These are phyloP conservation scores for Diaporthe batatas DNA, from an alignment of 2,329 filamentous ascomycete species.

Conservation along the genomic window DNA sequence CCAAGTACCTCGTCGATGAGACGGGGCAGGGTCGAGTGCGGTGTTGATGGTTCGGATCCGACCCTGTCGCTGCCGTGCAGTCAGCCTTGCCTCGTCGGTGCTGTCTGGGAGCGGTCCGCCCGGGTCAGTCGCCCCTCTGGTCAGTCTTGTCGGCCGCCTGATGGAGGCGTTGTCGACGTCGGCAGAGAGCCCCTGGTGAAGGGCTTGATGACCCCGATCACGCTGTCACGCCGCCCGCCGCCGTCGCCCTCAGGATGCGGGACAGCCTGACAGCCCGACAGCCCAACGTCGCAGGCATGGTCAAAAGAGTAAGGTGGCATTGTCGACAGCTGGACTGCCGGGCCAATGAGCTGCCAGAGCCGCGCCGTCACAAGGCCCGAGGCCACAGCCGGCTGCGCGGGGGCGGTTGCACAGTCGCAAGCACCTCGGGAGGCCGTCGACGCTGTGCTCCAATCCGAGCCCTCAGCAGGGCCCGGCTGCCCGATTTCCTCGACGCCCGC, in stretches of 20 bases:
- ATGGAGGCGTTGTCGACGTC: not conserved
- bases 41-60: constrained; percentile 19
- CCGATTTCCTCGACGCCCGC: constrained; percentile 4
- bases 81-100: no score
- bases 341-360: constrained; percentile 33
- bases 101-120: not conserved
- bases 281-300: constrained; percentile 20
- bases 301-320: constrained; percentile 36
- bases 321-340: not conserved
- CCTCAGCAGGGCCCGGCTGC: not conserved
- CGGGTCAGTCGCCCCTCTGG: constrained; percentile 13
- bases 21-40: not conserved
- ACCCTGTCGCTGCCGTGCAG: not conserved
- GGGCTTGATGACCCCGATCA: not conserved
- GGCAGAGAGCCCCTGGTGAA: not conserved
- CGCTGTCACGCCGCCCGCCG: no score
- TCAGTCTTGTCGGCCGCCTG: constrained; percentile 26
- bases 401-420: constrained; percentile 19
- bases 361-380: constrained; percentile 30
- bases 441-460: constrained; percentile 12
- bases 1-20: constrained; percentile 8
- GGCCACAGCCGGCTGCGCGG: constrained; percentile 5
- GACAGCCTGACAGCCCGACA: no score
- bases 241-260: not conserved
- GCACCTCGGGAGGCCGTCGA: not conserved